Evolutionary conservation across 1,284 basidiomycete genomes (phyloP).

Genomic region (Farysia itapuensis): DNA sequence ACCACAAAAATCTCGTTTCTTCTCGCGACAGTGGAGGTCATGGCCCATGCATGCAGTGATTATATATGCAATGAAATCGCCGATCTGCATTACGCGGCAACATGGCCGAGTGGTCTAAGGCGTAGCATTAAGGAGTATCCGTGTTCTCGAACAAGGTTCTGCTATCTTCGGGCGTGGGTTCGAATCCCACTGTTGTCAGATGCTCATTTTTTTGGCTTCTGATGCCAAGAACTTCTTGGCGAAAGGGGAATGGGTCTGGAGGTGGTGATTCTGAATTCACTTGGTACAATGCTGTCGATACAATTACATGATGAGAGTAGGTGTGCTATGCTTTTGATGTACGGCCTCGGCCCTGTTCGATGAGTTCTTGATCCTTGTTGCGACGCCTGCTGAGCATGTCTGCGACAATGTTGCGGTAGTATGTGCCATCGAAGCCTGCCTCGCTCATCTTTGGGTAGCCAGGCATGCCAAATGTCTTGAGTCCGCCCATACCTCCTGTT

Average conservation of each 20-base stretch:
- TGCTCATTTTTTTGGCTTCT: slow-evolving; percentile 5
- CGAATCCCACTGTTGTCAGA: slow-evolving; percentile 59
- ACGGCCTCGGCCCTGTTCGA: slow-evolving; percentile 20
- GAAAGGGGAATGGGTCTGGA: too few species aligned
- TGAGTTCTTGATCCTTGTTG: slow-evolving; percentile 35
- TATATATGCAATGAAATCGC: slow-evolving; percentile 1
- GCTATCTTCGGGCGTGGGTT: slow-evolving; percentile 59
- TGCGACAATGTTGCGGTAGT: slow-evolving; percentile 46
- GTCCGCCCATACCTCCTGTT: slow-evolving; percentile 41
- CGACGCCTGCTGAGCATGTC: slow-evolving; percentile 38
- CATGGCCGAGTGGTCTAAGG: slow-evolving; percentile 49
- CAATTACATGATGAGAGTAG: slow-evolving; percentile 1
- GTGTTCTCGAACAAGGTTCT: slow-evolving; percentile 12
- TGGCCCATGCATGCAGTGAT: not conserved
- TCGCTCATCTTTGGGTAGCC: slow-evolving; percentile 47
- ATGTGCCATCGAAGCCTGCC: slow-evolving; percentile 46
- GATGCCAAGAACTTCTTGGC: too few species aligned
- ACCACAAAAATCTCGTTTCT: not conserved
- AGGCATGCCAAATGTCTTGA: slow-evolving; percentile 41
- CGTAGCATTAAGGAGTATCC: slow-evolving; percentile 47
- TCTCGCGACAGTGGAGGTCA: not conserved
- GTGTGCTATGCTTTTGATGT: slow-evolving; percentile 3
- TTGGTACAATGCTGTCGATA: too few species aligned
- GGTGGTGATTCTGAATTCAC: too few species aligned
- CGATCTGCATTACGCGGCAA: slow-evolving; percentile 18